Evolutionary conservation across 257 asterid genomes (phyloP), one percentile per base, ranked within the genome.

Genomic region (Scutellaria minor): DNA sequence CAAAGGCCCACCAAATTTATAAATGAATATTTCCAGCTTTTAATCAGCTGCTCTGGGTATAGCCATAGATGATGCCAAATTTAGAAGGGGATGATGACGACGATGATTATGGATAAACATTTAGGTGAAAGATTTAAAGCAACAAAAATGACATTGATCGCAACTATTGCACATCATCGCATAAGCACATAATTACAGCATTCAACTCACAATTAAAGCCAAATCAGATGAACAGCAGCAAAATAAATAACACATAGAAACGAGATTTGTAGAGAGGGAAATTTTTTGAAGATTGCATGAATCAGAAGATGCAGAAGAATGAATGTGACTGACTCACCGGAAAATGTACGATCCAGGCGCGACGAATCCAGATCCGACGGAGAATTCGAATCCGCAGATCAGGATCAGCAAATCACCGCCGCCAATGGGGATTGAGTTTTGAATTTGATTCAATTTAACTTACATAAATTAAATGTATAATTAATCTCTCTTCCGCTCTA

Each of bases 311-410:
- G 63, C 57, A 42, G 42, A 47, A 42, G 44, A 47, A 37, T 57
- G 59, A 60, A 68, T 53, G 48, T 18, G 40, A 37, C 41, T 63
- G 14, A 79, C 86, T 82, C 78, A 82, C 86, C 14, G 55, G 42
- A 44, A 72, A 77, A 75, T 65, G 77, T 27, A 42, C 51, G 84
- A 83, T 83, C 80, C 70, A 15, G 75, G 53, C 14, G 62, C 58
- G 72, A 55, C 8, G 55, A 68, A 68, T 77, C 83, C 73, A 80
- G 83, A 83, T 83, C 87, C 81, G 72, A 63, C 1, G 56, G 41
- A 11, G 72, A 78, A 47, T 10, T 41, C 37, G 70, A 68, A 52
- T 70, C 63, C 62, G 58, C 76, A 66, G 80, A 78, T 75, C 81
- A 66, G 74, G 79, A 79, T 75, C 74, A 47, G 78, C 70, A 56